Base-by-base conservation (phyloP, 495 filamentous ascomycete genomes). In the Hypoxylon intermedium region DNA sequence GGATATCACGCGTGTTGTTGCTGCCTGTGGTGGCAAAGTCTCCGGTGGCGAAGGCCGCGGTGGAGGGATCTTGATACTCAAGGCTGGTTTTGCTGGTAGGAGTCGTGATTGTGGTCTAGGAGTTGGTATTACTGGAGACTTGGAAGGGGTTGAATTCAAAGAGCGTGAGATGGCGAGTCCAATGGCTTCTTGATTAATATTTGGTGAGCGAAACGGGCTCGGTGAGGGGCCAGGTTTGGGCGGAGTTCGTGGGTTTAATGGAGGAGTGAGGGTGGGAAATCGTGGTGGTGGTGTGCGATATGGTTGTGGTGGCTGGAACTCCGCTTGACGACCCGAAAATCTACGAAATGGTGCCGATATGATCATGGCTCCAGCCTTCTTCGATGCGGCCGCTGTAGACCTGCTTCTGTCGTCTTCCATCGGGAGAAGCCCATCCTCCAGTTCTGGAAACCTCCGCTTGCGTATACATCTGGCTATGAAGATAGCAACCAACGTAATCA, bases 141-240 rank as follows among this genome's bases (percentile, higher is more conserved):
- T 59, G 24, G 58, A 50, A 2, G 57, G 62, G 18, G 57, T 52
- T 13, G 53, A 50, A 36, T 48, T 68, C 38, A 68, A 63, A 28
- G 74, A 60, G 15, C 57, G 72, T 13, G 75, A 69, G 48, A 81
- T 71, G 5, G 78, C 78, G 11, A 82, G 52, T 18, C 78, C 79
- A 50, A 81, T 73, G 5, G 61, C 67, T 20, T 75, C 61, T 18
- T 63, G 49, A 33, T 55, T 64, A 37, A 44, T 53, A 6, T 52
- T 53, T 34, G 53, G 38, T 28, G 54, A 53, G 24, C 36, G 65
- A 50, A 46, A 55, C 24, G 71, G 56, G 44, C 55, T 70, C 43
- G 70, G 60, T 7, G 61, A 53, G 16, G 51, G n/a, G 15, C 20
- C 45, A 26, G 46, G 56, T 7, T 38, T 55, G 19, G 43, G 41